Percentiles rank a stretch among this genome's conserved stretches.
These are phyloP conservation scores for Cutaneotrichosporon cavernicola DNA, from an alignment of 1,284 basidiomycete genomes.

Conservation along the genomic window DNA sequence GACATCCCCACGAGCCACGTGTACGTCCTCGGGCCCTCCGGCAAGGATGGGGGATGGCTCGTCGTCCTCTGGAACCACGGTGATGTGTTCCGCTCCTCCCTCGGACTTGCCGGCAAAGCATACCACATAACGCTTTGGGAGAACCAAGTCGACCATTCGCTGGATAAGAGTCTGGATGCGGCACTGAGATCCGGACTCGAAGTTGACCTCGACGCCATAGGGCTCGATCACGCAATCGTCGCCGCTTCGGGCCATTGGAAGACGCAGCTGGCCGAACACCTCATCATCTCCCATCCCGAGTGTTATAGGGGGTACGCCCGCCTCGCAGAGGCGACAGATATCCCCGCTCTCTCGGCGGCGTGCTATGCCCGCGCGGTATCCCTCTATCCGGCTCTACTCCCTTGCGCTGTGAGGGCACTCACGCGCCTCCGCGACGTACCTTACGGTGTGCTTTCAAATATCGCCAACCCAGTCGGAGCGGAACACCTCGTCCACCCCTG, in stretches of 20 bases:
- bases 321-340: constrained; percentile 55
- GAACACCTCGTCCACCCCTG: constrained; percentile 55
- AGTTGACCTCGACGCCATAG: constrained; percentile 50
- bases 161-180: constrained; percentile 53
- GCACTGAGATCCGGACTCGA: constrained; percentile 44
- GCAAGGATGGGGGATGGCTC: constrained; percentile 54
- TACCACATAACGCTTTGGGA: constrained; percentile 61
- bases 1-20: constrained; percentile 10
- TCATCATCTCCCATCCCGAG: constrained; percentile 48
- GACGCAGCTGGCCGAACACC: constrained; percentile 40
- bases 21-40: constrained; percentile 9
- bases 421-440: constrained; percentile 35
- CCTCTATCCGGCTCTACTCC: constrained; percentile 46
- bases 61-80: constrained; percentile 62
- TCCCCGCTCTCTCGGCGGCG: constrained; percentile 60
- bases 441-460: constrained; percentile 57
- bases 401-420: neutral
- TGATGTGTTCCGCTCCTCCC: constrained; percentile 57
- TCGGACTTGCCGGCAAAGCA: constrained; percentile 58
- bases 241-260: constrained; percentile 9
- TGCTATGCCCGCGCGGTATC: constrained; percentile 58
- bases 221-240: constrained; percentile 50
- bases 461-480: constrained; percentile 24
- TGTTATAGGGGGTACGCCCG: constrained; percentile 59
- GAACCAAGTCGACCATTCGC: constrained; percentile 51